Percentiles rank a stretch among this genome's conserved stretches.
phyloP scores from a whole-genome alignment of 306 rosid genomes.

The Citrullus colocynthis region DNA sequence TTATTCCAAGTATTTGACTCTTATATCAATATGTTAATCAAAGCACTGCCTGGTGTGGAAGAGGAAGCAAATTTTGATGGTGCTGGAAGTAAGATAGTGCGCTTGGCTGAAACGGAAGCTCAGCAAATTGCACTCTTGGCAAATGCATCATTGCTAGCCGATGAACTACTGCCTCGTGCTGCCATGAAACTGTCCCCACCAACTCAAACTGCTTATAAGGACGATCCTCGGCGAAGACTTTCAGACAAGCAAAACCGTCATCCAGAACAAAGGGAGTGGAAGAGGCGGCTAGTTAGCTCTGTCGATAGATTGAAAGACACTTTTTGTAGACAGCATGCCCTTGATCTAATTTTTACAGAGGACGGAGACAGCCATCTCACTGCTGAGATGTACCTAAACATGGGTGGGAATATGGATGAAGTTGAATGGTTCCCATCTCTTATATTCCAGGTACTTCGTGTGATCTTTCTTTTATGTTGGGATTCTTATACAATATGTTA shows the following conservation, averaged over 20 bases:
- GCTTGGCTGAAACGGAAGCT: conserved; percentile 82
- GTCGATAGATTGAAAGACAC: conserved; percentile 86
- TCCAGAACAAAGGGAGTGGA: conserved; percentile 99
- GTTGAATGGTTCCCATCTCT: conserved; percentile 77
- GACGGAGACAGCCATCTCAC: conserved; percentile 92
- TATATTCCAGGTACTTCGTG: conserved; percentile 66
- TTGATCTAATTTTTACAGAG: conserved; percentile 88
- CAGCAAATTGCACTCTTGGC: conserved; percentile 99
- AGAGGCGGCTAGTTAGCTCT: conserved; percentile 69
- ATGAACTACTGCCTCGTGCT: conserved; percentile 92
- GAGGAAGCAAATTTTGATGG: conserved; percentile 81
- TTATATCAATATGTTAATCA: conserved; percentile 62
- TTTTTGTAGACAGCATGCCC: conserved; percentile 89
- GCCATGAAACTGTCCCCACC: conserved; percentile 85
- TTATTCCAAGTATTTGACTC: conserved; percentile 81
- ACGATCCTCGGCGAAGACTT: conserved; percentile 57
- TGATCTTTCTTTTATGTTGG: background rate
- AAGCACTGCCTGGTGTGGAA: conserved; percentile 91
- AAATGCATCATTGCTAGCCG: conserved; percentile 86
- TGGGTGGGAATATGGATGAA: conserved; percentile 71
- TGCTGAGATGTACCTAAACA: conserved; percentile 86
- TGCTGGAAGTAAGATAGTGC: conserved; percentile 70
- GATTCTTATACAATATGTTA: background rate
- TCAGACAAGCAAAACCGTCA: conserved; percentile 90
- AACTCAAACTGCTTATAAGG: conserved; percentile 45